These are phyloP conservation scores for Suillus cothurnatus DNA, from an alignment of 768 basidiomycete genomes.

Conservation along the genomic window DNA sequence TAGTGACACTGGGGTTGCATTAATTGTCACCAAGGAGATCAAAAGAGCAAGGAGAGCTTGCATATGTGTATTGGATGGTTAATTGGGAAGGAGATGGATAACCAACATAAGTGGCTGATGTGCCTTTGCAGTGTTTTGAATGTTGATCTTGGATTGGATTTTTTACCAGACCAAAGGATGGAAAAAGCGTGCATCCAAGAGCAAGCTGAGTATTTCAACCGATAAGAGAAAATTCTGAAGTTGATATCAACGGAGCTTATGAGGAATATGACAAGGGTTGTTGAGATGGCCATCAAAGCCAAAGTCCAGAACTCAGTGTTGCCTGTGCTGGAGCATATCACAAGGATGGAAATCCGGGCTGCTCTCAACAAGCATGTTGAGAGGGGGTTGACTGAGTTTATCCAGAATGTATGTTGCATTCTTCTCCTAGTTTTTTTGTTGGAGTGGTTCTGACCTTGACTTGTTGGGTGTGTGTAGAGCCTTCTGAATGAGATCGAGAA, in stretches of 20 bases:
- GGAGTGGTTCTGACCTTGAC: conserved; percentile 4
- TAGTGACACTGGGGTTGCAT: conserved; percentile 58
- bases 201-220: conserved; percentile 77
- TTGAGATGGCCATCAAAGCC: conserved; percentile 84
- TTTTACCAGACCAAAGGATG: conserved; percentile 69
- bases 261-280: conserved; percentile 85
- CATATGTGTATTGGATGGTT: conserved; percentile 77
- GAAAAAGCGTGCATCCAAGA: conserved; percentile 81
- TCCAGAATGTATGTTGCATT: conserved; percentile 58
- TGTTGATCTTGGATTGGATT: not conserved
- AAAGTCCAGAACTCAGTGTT: conserved; percentile 85
- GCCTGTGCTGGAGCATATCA: conserved; percentile 81
- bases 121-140: conserved; percentile 5
- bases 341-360: conserved; percentile 75
- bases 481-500: conserved; percentile 82
- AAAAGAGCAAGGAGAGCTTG: conserved; percentile 81
- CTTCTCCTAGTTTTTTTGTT: not conserved
- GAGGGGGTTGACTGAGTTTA: conserved; percentile 67
- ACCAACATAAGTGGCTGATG: conserved; percentile 64
- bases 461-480: conserved; percentile 43
- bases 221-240: conserved; percentile 89
- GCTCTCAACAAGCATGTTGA: conserved; percentile 81
- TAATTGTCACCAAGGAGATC: conserved; percentile 73
- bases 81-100: conserved; percentile 87
- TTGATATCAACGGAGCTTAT: conserved; percentile 85